A percentile compares a stretch with the other conserved stretches of the same genome.
phyloP scores from a whole-genome alignment of 1,139 yeast species.

The Blastobotrys arbuscula region DNA sequence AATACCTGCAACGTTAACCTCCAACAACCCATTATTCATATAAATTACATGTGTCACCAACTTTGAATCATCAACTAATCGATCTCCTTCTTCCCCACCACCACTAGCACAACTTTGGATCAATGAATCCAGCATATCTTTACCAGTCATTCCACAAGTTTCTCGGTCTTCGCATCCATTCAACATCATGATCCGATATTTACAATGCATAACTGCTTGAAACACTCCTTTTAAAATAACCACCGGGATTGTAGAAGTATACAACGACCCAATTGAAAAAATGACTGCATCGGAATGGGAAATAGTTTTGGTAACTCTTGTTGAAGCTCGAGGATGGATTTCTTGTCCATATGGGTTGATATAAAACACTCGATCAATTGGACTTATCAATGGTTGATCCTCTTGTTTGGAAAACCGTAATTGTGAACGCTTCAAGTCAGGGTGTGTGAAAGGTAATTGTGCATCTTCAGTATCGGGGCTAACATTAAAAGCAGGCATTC shows the following conservation, averaged over 20 bases:
- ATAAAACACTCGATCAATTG: slow-evolving; percentile 68
- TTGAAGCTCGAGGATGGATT: slow-evolving; percentile 70
- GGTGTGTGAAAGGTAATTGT: slow-evolving; percentile 71
- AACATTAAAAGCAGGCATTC: slow-evolving; percentile 4
- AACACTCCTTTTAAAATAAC: slow-evolving; percentile 71
- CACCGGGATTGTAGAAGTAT: slow-evolving; percentile 81
- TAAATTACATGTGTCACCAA: slow-evolving; percentile 5
- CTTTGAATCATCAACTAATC: neutral
- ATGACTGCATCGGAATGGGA: slow-evolving; percentile 48
- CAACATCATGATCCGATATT: slow-evolving; percentile 41
- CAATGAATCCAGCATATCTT: neutral
- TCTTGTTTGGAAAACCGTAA: slow-evolving; percentile 60
- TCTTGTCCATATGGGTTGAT: slow-evolving; percentile 88
- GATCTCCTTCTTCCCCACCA: slow-evolving; percentile 45
- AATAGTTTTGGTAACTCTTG: slow-evolving; percentile 53
- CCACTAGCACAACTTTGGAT: slow-evolving; percentile 43
- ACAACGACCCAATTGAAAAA: slow-evolving; percentile 80
- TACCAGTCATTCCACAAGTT: slow-evolving; percentile 60
- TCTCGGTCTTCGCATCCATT: slow-evolving; percentile 77
- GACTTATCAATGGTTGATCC: slow-evolving; percentile 53
- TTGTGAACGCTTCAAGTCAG: slow-evolving; percentile 69
- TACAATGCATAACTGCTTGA: slow-evolving; percentile 10
- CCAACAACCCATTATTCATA: neutral
- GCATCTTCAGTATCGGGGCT: slow-evolving; percentile 48
- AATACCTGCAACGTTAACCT: neutral